These are phyloP conservation scores for Camellia granthamiana DNA, from an alignment of 148 eudicot species.

Conservation along the genomic window DNA sequence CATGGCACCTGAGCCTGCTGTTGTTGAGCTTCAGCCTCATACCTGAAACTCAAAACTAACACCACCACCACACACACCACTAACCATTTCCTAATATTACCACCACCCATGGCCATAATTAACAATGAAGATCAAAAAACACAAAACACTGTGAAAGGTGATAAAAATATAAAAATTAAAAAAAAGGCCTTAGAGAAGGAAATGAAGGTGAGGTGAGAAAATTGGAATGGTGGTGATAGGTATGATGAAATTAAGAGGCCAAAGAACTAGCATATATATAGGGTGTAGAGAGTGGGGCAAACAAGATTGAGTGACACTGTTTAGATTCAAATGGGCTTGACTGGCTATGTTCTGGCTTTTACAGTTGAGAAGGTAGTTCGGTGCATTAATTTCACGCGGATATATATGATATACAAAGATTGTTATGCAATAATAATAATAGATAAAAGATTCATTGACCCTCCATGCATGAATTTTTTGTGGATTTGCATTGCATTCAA, in stretches of 20 bases:
- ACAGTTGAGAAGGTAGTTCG: constrained; percentile 9
- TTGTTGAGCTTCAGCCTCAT: constrained; percentile 32
- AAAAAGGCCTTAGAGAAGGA: no score
- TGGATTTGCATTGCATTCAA: no score
- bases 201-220: no score
- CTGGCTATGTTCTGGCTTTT: not conserved
- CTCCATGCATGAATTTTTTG: no score
- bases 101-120: constrained; percentile 15
- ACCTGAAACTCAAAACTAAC: not conserved
- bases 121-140: not conserved
- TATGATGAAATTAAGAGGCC: constrained; percentile 13
- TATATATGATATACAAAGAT: not conserved
- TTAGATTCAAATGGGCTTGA: no score
- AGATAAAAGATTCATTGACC: no score
- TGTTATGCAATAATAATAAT: no score
- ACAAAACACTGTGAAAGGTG: no score
- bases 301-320: not conserved
- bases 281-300: not conserved
- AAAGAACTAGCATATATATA: constrained; percentile 2
- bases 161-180: no score
- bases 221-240: no score
- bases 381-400: constrained; percentile 19
- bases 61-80: not conserved
- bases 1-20: constrained; percentile 61
- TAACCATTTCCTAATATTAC: constrained; percentile 20